phyloP scores from a whole-genome alignment of 371 early-diverging fungal species.

The Blastocladiella emersonii region DNA sequence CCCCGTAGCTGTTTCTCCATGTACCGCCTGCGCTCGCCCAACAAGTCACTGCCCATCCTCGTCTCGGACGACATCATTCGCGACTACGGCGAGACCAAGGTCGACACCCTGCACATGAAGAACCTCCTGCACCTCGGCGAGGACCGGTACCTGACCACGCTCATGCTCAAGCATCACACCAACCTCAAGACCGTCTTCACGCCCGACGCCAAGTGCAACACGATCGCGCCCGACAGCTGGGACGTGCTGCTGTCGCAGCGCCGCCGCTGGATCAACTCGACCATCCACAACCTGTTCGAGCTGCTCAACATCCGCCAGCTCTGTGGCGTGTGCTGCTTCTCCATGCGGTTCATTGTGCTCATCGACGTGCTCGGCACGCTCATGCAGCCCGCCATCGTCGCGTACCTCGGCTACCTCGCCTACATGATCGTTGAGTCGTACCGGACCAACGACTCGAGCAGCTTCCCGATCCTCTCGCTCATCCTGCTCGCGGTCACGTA shows the following conservation, averaged over 20 bases:
- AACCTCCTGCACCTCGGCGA: slow-evolving; percentile 68
- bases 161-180: slow-evolving; percentile 97
- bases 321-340: slow-evolving; percentile 96
- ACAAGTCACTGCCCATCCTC: slow-evolving; percentile 77
- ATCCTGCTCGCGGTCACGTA: slow-evolving; percentile 54
- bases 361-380: slow-evolving; percentile 86
- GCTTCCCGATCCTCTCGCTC: slow-evolving; percentile 42
- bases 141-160: slow-evolving; percentile 89
- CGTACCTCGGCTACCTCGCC: slow-evolving; percentile 47
- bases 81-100: slow-evolving; percentile 90
- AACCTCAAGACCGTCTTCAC: slow-evolving; percentile 83
- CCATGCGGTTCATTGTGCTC: slow-evolving; percentile 94
- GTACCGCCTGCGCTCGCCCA: slow-evolving; percentile 65
- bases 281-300: slow-evolving; percentile 89
- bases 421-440: slow-evolving; percentile 16
- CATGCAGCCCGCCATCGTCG: slow-evolving; percentile 81
- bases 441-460: slow-evolving; percentile 27
- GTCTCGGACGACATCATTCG: slow-evolving; percentile 78
- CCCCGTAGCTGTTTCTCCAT: slow-evolving; percentile 93
- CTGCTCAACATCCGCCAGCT: slow-evolving; percentile 69
- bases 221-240: slow-evolving; percentile 94
- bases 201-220: slow-evolving; percentile 87
- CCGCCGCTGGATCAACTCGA: slow-evolving; percentile 97
- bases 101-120: slow-evolving; percentile 96
- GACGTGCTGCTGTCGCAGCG: slow-evolving; percentile 66